Base-by-base conservation (phyloP, 306 rosid species). In the Cicer bijugum region DNA sequence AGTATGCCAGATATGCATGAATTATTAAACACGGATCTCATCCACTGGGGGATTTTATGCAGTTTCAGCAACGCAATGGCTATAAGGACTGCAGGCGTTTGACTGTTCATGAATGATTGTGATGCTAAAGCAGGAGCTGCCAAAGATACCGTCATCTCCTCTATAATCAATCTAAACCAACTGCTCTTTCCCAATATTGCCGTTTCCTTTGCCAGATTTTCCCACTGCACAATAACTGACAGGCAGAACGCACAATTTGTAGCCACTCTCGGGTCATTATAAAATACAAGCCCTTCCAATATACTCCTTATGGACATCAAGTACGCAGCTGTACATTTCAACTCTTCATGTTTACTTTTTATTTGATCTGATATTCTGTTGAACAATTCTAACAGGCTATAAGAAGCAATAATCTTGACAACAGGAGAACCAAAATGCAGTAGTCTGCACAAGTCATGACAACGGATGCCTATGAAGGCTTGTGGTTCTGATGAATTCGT, bases 381-480 rank as follows among this genome's bases (percentile, higher is more conserved):
- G 53, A 94, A 85, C 82, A 88, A 78, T 84, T 94, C 95, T 63
- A 89, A 76, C 71, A 94, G 81, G 83, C 86, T 80, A 78, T 84
- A 83, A 12, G 98, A 94, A 83, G 96, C 82, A 80, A 83, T 81
- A 33, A 85, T 80, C 84, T 90, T 90, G 82, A 89, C 75, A 64
- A 65, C 74, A 55, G 88, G 77, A 75, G 97, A 87, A 58, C 98
- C 98, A 72, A 89, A 91, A 84, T 89, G 86, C 77, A 94, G 44
- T n/a, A 91, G 83, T 82, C 92, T 88, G 91, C 96, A 88, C 46
- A 94, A 81, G 65, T 88, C 92, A 75, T 91, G 89, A 85, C 97
- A 89, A 68, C 58, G 79, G 62, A 94, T 84, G 84, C 91, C 78
- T 58, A 91, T 74, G 68, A 81, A 78, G 80, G 92, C 75, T 50